Base-by-base conservation (phyloP, 768 basidiomycete species). In the Mycena leptocephala region DNA sequence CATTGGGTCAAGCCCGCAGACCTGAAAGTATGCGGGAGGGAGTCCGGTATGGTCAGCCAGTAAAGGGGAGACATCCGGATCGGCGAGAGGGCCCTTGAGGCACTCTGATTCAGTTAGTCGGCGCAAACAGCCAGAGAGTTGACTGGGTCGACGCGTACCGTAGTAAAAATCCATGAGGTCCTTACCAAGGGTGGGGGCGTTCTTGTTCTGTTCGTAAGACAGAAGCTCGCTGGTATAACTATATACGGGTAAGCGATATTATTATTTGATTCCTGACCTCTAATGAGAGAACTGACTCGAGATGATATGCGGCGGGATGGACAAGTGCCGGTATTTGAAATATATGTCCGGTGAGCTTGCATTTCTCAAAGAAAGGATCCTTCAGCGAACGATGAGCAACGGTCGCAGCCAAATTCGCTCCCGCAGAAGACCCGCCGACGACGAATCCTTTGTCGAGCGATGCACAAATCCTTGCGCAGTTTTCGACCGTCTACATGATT, bases 191-290 rank as follows among this genome's bases (percentile, higher is more conserved):
- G 10, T 58, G 18, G 41, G 43, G 24, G 69, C 69, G 30, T 70
- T 13, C 28, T 48, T 58, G 26, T 70, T 70, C 22, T 70, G 69
- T n/a, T 70, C 69, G 26, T 28, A 30, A 18, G 69, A 70, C 56
- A 70, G 32, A 9, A 70, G 37, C 24, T 70, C 55, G 26, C 30
- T 18, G 22, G 13, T 13, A 26, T 70, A 70, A 22, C 30, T 70
- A 32, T 5, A 35, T 6, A 55, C 30, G 32, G 30, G 33, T 35
- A 66, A 66, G 22, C 8, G 43, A 46, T 51, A 51, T n/a, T n/a
- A 51, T 43, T 33, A 37, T 24, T 13, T 22, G 2, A 48, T 53
- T 20, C 5, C 22, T 26, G 46, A 66, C 66, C 11, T 30, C 30
- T 26, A 32, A 33, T n/a, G 10, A 30, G 20, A 13, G 30, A 13